A percentile compares a stretch with the other conserved stretches of the same genome.
phyloP scores from a whole-genome alignment of 805 yeast species.

The Scheffersomyces spartinae region DNA sequence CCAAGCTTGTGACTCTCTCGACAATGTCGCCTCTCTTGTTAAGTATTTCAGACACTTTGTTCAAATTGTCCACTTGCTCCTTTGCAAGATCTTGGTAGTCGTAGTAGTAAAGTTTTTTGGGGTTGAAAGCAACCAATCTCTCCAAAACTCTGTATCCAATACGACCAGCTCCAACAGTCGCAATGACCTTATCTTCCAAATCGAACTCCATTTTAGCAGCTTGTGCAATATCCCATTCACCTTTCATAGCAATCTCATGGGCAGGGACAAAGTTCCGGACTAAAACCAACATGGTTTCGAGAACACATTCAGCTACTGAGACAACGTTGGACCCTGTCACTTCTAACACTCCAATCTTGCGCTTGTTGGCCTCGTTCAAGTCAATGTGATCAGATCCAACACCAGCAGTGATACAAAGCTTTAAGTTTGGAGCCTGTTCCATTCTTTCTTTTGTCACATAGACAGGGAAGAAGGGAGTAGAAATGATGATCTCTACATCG shows the following conservation, averaged over 20 bases:
- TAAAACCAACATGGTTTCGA: slow-evolving; percentile 60
- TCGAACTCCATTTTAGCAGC: slow-evolving; percentile 66
- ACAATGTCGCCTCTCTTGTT: slow-evolving; percentile 47
- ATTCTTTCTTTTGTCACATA: slow-evolving; percentile 59
- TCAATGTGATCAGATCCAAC: slow-evolving; percentile 80
- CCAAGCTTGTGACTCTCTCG: slow-evolving; percentile 45
- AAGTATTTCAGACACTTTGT: slow-evolving; percentile 21
- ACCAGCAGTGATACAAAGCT: slow-evolving; percentile 67
- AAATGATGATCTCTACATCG: slow-evolving; percentile 67
- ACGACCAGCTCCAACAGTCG: slow-evolving; percentile 78
- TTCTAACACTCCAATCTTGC: slow-evolving; percentile 60
- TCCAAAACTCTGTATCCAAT: slow-evolving; percentile 70
- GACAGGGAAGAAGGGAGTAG: slow-evolving; percentile 79
- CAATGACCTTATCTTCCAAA: slow-evolving; percentile 62
- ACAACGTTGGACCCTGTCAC: slow-evolving; percentile 76
- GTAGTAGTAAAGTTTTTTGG: slow-evolving; percentile 60
- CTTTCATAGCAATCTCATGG: slow-evolving; percentile 50
- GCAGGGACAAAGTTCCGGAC: slow-evolving; percentile 74
- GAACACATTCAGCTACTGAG: slow-evolving; percentile 73
- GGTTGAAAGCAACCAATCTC: slow-evolving; percentile 61
- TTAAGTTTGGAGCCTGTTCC: slow-evolving; percentile 58
- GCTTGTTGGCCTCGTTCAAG: slow-evolving; percentile 53
- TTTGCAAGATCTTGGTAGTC: slow-evolving; percentile 62
- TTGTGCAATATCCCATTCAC: slow-evolving; percentile 70
- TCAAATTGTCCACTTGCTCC: slow-evolving; percentile 23